Evolutionary conservation across 1,284 basidiomycete species (phyloP), one percentile per base, ranked within the genome.

Genomic region (Fomitopsis betulina): DNA sequence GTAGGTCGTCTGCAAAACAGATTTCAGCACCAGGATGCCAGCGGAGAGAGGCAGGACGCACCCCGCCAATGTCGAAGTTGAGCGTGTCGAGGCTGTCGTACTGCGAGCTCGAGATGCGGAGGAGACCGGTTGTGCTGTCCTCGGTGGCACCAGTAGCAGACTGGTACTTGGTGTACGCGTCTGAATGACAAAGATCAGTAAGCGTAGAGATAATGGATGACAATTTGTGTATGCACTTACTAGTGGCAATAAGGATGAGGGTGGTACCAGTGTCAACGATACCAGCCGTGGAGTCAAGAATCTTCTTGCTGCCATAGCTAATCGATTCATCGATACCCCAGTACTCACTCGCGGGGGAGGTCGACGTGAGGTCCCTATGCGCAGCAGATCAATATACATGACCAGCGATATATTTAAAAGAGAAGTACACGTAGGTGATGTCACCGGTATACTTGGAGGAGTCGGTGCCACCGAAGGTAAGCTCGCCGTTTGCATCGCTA

Each of bases 321-420:
- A 88, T 75, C 49, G 76, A 75, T 71, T 87, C 77, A 66, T 84
- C 73, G 63, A 88, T 83, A 40, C 86, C 86, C 83, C 83, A 88
- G 75, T 77, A 87, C 39, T 71, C 61, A 53, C 64, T 72, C 9
- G 84, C 75, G 27, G 85, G 85, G 9, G 58, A 68, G 2, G 78
- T 80, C 12, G 61, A 64, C 2, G 83, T 85, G 53, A 82, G 38
- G 9, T 81, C 75, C 8, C 80, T 82, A 57, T 25, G 23, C 13
- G 21, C 13, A 37, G 13, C 15, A 53, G 21, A 21, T 19, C 30
- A 42, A 30, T 21, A 23, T 8, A 33, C 58, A 38, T 5, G 17
- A 9, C 9, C 7, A 53, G 27, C 19, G 21, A 6, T 23, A 23
- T 17, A 4, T 2, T 19, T 9, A 19, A 12, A 10, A 12, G 47